phyloP scores from a whole-genome alignment of 2,329 filamentous ascomycete species.

The Botrytis pseudocinerea region DNA sequence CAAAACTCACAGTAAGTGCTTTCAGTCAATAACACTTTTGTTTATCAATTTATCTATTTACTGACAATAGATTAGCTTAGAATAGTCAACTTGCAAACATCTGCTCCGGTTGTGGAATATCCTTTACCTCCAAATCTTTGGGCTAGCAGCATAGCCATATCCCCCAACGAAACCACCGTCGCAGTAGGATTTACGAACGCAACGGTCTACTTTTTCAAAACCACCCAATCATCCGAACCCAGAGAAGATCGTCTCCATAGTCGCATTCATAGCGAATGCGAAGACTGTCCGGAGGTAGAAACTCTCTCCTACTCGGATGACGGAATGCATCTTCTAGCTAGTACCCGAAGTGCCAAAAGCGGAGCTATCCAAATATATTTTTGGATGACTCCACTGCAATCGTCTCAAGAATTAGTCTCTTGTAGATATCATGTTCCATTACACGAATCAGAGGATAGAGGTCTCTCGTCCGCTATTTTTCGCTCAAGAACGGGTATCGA shows the following conservation, averaged over 20 bases:
- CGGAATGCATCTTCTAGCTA: constrained; percentile 44
- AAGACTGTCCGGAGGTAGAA: constrained; percentile 44
- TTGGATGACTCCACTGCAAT: constrained; percentile 44
- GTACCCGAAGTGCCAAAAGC: constrained; percentile 42
- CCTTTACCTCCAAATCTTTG: constrained; percentile 44
- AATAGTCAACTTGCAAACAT: constrained; percentile 43
- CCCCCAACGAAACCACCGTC: constrained; percentile 45
- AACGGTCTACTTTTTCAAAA: constrained; percentile 46
- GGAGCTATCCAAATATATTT: constrained; percentile 44
- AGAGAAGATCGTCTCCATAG: constrained; percentile 44
- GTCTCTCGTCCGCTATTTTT: constrained; percentile 44
- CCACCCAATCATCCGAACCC: constrained; percentile 40
- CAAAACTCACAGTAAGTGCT: constrained; percentile 44
- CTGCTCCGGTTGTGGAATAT: constrained; percentile 42
- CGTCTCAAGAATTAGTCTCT: constrained; percentile 42
- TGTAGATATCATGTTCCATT: constrained; percentile 45
- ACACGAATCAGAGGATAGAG: constrained; percentile 47
- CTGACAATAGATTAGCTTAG: constrained; percentile 40
- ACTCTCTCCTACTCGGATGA: constrained; percentile 46
- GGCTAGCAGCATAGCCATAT: constrained; percentile 46
- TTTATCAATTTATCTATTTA: neutral
- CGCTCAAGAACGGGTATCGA: constrained; percentile 41
- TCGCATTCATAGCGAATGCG: constrained; percentile 42
- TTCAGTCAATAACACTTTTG: neutral
- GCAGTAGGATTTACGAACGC: constrained; percentile 46